Conservation (phyloP, 1,139 yeast genomes). For the Hanseniaspora uvarum region DNA sequence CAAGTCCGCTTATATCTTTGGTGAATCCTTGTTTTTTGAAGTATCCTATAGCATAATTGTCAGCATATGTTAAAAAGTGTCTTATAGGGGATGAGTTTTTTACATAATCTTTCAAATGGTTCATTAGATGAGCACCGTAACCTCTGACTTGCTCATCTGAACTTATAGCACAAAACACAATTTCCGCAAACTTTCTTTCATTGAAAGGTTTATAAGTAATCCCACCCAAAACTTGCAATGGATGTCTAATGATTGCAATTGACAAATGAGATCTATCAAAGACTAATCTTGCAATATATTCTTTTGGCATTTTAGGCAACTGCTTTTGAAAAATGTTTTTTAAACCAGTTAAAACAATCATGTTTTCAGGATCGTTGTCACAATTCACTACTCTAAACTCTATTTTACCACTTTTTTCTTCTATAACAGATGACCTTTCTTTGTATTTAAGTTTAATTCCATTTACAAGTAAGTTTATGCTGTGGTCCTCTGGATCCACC, state of each 20-base stretch:
- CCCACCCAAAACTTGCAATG: constrained; percentile 93
- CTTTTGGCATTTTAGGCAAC: constrained; percentile 96
- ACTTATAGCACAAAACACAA: constrained; percentile 94
- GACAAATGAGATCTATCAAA: constrained; percentile 90
- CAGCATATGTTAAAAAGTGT: constrained; percentile 91
- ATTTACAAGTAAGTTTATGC: constrained; percentile 34
- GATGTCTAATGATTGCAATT: constrained; percentile 89
- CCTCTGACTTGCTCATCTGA: constrained; percentile 97
- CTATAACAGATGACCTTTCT: constrained; percentile 88
- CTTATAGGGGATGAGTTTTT: constrained; percentile 76
- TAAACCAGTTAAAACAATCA: constrained; percentile 86
- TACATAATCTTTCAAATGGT: constrained; percentile 91
- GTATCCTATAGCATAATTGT: constrained; percentile 96
- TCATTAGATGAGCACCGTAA: constrained; percentile 97
- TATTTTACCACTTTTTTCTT: constrained; percentile 81
- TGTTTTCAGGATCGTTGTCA: constrained; percentile 74
- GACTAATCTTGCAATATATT: constrained; percentile 86
- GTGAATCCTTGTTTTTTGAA: constrained; percentile 97
- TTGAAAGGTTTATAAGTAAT: constrained; percentile 92
- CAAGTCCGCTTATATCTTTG: constrained; percentile 70
- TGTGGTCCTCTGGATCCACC: constrained; percentile 25
- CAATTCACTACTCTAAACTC: constrained; percentile 94
- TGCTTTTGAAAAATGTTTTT: constrained; percentile 95
- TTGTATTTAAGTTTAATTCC: constrained; percentile 77
- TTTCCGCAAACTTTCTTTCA: constrained; percentile 85